phyloP scores from a whole-genome alignment of 305 asterid genomes.

The Fraxinus angustifolia region DNA sequence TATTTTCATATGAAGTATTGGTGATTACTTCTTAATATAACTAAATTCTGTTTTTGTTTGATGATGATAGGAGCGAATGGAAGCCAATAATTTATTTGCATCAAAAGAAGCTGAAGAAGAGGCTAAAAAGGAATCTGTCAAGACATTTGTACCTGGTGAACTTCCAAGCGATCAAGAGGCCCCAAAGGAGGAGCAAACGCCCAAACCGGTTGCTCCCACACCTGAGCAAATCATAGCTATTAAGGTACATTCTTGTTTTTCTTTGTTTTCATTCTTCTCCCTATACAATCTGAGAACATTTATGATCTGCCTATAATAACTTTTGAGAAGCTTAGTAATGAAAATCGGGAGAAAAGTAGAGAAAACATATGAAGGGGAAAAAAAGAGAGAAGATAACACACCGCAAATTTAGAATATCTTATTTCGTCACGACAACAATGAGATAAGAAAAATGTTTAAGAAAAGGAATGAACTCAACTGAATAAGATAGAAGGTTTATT shows the following conservation, averaged over 20 bases:
- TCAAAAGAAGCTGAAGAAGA: slow-evolving; percentile 91
- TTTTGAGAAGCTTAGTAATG: not conserved
- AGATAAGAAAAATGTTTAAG: not conserved
- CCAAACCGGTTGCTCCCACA: slow-evolving; percentile 80
- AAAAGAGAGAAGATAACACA: not conserved
- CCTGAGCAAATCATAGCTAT: slow-evolving; percentile 93
- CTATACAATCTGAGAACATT: not conserved
- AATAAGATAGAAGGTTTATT: slow-evolving; percentile 2
- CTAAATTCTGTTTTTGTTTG: slow-evolving; percentile 17
- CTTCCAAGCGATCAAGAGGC: slow-evolving; percentile 51
- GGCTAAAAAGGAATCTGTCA: slow-evolving; percentile 73
- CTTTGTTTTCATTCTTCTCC: not conserved
- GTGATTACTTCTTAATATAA: not conserved
- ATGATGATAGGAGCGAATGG: slow-evolving; percentile 71
- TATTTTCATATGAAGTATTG: not conserved
- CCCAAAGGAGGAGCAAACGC: slow-evolving; percentile 59
- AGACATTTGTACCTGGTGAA: slow-evolving; percentile 76
- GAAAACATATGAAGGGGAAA: not conserved
- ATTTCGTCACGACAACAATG: not conserved
- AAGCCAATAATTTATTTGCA: slow-evolving; percentile 73
- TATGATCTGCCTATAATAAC: not conserved
- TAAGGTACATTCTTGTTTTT: slow-evolving; percentile 45
- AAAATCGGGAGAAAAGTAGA: slow-evolving; percentile 3
- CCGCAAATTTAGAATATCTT: not conserved
- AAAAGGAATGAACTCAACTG: not conserved